Base-by-base conservation (phyloP, 73 alveolate species). In the Paramecium biaurelia region DNA sequence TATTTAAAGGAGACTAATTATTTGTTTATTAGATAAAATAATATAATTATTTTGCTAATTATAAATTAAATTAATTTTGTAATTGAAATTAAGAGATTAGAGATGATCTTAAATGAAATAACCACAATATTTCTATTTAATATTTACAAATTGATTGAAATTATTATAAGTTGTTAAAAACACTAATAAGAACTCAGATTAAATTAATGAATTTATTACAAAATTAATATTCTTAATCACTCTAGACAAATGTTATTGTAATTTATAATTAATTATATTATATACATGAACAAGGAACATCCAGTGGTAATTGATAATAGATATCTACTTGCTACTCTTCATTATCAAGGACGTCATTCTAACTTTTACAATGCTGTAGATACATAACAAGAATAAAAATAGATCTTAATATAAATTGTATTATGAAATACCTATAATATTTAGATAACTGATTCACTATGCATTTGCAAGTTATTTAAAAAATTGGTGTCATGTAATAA, bases 361-460 rank as follows among this genome's bases (percentile, higher is more conserved):
- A 63, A 63, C 45, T 63, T 30, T 63, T 63, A 63, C 12, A 63
- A 63, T 63, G 84, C 84, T 63, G 84, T 63, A 1, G 84, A 63
- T 18, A 12, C 12, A 6, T 14, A 26, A 63, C 49, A 63, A 12
- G 45, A 63, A 30, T 18, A 63, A 30, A 63, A 63, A 63, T 63
- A 26, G 24, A 63, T 63, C 1, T 34, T 63, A 3, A 32, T 63
- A 30, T 63, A 63, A 32, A 63, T 63, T 11, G 84, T 63, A 63
- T 30, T 6, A 63, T 63, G 45, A 30, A 32, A 23, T 63, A 5
- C 49, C 0, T 30, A 26, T 63, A 8, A 53, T 53, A 4, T 7
- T 11, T 32, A 63, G 84, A 63, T 63, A 63, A 63, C 84, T 63
- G 84, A 63, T 63, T 63, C 10, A 32, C 9, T 30, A 30, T 63